Conservation (phyloP, 2,329 filamentous ascomycete genomes). For the Aspergillus sp. region DNA sequence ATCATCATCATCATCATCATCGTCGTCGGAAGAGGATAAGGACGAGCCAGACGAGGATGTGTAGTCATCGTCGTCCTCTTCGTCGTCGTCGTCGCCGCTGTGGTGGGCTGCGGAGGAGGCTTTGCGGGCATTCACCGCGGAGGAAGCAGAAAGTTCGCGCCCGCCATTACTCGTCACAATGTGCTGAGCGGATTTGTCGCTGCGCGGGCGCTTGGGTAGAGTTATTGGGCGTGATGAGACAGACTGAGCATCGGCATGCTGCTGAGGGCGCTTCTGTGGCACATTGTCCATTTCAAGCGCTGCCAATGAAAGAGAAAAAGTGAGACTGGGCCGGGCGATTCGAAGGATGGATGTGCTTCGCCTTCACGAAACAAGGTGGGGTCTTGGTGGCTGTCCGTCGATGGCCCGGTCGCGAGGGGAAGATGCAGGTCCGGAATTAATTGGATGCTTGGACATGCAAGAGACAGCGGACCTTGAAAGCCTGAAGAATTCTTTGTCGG, state of each 20-base stretch:
- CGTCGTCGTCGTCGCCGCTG: conserved; percentile 13
- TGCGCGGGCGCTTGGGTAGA: conserved; percentile 8
- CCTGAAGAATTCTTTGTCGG: background rate
- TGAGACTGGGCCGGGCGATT: background rate
- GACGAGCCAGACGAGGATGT: conserved; percentile 24
- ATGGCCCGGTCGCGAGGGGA: background rate
- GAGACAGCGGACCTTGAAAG: background rate
- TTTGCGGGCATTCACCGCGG: conserved; percentile 6
- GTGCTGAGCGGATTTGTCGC: background rate
- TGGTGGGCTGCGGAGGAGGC: background rate
- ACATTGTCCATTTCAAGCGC: conserved; percentile 16
- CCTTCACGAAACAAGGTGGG: conserved; percentile 9
- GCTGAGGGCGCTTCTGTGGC: conserved; percentile 17
- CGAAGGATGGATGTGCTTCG: conserved; percentile 3
- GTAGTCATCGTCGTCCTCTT: conserved; percentile 22
- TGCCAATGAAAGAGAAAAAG: conserved; percentile 13
- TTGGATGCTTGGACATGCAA: conserved; percentile 2
- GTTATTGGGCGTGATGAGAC: conserved; percentile 2
- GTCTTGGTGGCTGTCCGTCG: background rate
- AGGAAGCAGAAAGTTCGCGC: conserved; percentile 6
- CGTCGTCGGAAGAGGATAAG: conserved; percentile 17
- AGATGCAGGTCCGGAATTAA: conserved; percentile 7
- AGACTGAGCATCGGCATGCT: conserved; percentile 9
- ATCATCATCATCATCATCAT: conserved; percentile 28
- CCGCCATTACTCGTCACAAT: background rate